These are phyloP conservation scores for Coemansia sp. DNA, from an alignment of 192 early-diverging fungal species.

Conservation along the genomic window DNA sequence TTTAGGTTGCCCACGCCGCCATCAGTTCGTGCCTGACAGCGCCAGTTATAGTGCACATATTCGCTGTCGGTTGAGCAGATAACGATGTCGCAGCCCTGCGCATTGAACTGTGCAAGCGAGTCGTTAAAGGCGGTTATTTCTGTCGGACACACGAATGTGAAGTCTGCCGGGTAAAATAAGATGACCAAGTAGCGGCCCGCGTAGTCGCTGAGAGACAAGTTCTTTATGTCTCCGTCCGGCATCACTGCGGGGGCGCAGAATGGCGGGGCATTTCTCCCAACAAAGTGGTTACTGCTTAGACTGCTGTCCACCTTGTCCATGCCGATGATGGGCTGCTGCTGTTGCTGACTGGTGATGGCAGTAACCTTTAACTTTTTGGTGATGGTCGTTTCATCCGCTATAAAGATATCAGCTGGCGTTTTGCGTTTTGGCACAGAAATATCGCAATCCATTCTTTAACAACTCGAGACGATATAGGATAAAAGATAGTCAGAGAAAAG, in stretches of 20 bases:
- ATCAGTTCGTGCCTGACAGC: constrained; percentile 62
- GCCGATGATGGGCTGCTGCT: too few relatives aligned
- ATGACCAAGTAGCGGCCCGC: constrained; percentile 60
- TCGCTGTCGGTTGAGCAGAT: constrained; percentile 69
- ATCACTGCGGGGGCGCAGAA: constrained; percentile 15
- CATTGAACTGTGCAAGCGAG: constrained; percentile 66
- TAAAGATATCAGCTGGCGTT: background rate
- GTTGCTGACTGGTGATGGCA: background rate
- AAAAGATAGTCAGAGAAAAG: too few relatives aligned
- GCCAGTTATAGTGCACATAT: constrained; percentile 82
- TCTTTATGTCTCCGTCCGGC: background rate
- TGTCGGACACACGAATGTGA: constrained; percentile 76
- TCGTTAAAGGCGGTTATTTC: constrained; percentile 82
- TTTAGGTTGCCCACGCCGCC: constrained; percentile 81
- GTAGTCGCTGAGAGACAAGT: constrained; percentile 6
- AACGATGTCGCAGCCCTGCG: constrained; percentile 63
- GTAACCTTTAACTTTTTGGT: background rate
- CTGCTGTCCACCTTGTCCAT: background rate
- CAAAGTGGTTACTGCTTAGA: background rate
- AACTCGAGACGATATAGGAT: too few relatives aligned
- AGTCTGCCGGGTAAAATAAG: constrained; percentile 87
- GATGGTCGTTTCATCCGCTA: background rate
- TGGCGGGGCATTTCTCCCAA: constrained; percentile 8
- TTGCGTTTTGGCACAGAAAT: background rate
- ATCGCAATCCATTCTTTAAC: background rate